Conservation (phyloP, 495 filamentous ascomycete genomes). For the Ramalina intermedia region DNA sequence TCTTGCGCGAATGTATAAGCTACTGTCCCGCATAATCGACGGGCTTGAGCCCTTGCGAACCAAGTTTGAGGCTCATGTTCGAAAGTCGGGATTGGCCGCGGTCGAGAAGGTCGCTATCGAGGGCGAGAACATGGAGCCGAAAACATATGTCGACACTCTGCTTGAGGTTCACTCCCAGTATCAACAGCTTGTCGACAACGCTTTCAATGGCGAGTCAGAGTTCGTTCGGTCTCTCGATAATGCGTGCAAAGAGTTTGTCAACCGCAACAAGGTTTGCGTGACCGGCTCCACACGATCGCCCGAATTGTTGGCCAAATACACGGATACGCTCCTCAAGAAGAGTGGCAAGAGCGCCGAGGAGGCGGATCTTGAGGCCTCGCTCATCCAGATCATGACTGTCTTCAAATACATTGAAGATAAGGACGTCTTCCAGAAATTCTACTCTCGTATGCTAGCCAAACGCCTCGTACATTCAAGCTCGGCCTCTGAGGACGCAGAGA, state of each 20-base stretch:
- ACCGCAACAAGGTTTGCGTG: constrained; percentile 90
- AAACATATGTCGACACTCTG: constrained; percentile 88
- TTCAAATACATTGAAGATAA: constrained; percentile 99
- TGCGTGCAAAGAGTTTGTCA: constrained; percentile 94
- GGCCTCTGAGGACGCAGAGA: constrained; percentile 92
- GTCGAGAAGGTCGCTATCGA: constrained; percentile 85
- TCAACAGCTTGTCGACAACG: constrained; percentile 75
- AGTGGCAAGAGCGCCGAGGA: constrained; percentile 83
- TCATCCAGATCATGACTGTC: constrained; percentile 96
- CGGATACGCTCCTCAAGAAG: constrained; percentile 88
- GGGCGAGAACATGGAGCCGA: constrained; percentile 84
- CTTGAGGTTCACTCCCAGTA: constrained; percentile 91
- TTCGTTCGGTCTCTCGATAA: constrained; percentile 95
- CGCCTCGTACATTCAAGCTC: constrained; percentile 88
- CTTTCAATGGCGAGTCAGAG: constrained; percentile 90
- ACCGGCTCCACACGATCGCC: constrained; percentile 83
- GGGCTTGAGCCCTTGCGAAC: constrained; percentile 79
- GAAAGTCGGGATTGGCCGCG: constrained; percentile 72
- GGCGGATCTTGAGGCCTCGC: constrained; percentile 75
- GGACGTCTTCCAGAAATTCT: constrained; percentile 99
- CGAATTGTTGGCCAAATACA: constrained; percentile 87
- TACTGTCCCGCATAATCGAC: constrained; percentile 80
- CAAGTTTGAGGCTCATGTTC: constrained; percentile 85
- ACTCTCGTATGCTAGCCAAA: constrained; percentile 90
- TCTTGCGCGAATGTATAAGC: constrained; percentile 88